These are phyloP conservation scores for Fusarium falciforme DNA, from an alignment of 2,329 filamentous ascomycete genomes.

Conservation along the genomic window DNA sequence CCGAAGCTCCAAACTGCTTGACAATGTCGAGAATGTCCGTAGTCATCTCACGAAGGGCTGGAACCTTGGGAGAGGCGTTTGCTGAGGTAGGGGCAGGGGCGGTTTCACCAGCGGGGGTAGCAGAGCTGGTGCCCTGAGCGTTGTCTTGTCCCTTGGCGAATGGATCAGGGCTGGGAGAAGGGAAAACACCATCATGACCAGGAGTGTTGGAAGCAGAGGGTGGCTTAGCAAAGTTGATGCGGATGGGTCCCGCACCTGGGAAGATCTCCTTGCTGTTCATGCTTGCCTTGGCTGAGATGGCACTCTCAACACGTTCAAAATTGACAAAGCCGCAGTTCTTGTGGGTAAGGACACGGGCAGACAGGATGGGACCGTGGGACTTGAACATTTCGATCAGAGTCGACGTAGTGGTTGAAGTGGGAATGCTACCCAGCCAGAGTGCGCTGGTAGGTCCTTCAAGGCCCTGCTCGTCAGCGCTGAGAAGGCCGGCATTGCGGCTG, in stretches of 20 bases:
- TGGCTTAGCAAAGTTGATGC: conserved; percentile 98
- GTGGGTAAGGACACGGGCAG: conserved; percentile 92
- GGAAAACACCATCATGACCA: conserved; percentile 86
- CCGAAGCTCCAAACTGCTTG: conserved; percentile 84
- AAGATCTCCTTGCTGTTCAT: conserved; percentile 99
- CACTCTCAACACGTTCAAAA: conserved; percentile 91
- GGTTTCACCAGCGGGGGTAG: conserved; percentile 50
- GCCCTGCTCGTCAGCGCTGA: conserved; percentile 80
- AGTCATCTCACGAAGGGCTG: conserved; percentile 81
- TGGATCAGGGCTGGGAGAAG: conserved; percentile 91
- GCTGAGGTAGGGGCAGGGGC: conserved; percentile 46
- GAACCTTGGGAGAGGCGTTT: conserved; percentile 71
- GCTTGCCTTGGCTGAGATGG: conserved; percentile 85
- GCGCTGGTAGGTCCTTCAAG: conserved; percentile 92
- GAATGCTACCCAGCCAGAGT: conserved; percentile 97
- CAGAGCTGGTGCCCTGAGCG: conserved; percentile 43
- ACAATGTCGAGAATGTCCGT: conserved; percentile 88
- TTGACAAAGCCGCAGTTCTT: conserved; percentile 99
- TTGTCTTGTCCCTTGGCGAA: conserved; percentile 70
- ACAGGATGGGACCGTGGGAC: conserved; percentile 90
- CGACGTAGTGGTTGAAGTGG: conserved; percentile 94
- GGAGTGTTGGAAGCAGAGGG: conserved; percentile 91
- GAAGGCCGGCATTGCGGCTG: conserved; percentile 73
- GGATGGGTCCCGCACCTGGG: conserved; percentile 91
- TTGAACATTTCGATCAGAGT: conserved; percentile 96